phyloP scores from a whole-genome alignment of 2,329 filamentous ascomycete genomes.

The Aspergillus arachidicola region DNA sequence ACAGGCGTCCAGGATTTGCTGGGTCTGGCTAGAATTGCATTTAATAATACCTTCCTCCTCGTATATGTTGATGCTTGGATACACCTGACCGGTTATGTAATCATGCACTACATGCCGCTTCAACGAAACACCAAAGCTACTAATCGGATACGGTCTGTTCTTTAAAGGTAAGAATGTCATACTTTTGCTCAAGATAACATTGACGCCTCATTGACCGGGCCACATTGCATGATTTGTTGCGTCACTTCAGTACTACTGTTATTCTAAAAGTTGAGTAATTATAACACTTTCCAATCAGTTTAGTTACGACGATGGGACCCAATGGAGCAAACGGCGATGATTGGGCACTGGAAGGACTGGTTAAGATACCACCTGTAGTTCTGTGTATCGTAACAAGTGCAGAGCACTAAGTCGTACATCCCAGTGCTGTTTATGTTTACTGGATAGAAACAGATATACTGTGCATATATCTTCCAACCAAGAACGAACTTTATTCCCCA shows the following conservation, averaged over 20 bases:
- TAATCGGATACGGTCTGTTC: background rate
- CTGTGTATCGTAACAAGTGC: background rate
- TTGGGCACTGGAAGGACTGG: background rate
- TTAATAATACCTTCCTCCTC: background rate
- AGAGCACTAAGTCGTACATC: background rate
- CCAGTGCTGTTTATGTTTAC: background rate
- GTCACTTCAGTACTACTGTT: background rate
- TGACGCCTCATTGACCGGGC: too few species aligned
- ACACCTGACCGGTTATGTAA: conserved; percentile 22
- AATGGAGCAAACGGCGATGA: background rate
- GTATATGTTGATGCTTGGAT: background rate
- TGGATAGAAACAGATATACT: background rate
- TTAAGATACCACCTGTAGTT: background rate
- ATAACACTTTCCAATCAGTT: background rate
- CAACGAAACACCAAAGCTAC: background rate
- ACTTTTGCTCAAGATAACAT: too few species aligned
- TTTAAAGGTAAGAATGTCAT: background rate
- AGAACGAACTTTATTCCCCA: background rate
- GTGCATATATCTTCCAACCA: background rate
- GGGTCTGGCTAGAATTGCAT: background rate
- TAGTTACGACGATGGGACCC: background rate
- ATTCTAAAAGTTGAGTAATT: background rate
- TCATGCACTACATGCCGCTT: conserved; percentile 8
- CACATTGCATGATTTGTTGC: background rate
- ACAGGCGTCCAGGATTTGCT: background rate